These are phyloP conservation scores for Corchorus capsularis DNA, from an alignment of 345 rosid genomes.

Conservation along the genomic window DNA sequence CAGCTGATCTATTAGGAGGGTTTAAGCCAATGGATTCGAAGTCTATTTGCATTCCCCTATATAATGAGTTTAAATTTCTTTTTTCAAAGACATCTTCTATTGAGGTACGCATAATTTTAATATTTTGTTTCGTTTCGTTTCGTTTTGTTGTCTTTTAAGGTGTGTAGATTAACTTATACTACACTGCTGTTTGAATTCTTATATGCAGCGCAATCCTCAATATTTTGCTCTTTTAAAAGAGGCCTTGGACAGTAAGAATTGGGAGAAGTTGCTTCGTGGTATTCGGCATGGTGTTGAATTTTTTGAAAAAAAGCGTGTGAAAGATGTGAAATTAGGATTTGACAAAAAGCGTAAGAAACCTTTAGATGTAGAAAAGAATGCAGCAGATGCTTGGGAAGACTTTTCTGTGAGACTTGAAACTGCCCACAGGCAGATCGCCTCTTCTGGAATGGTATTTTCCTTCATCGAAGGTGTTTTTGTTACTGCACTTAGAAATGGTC, in stretches of 20 bases:
- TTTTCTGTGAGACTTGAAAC: slow-evolving; percentile 57
- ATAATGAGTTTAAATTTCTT: slow-evolving; percentile 64
- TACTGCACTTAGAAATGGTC: slow-evolving; percentile 82
- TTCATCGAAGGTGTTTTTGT: slow-evolving; percentile 98
- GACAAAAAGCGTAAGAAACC: slow-evolving; percentile 72
- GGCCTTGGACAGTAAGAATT: slow-evolving; percentile 48
- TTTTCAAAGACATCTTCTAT: slow-evolving; percentile 50
- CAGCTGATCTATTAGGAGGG: slow-evolving; percentile 93
- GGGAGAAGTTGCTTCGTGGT: slow-evolving; percentile 55
- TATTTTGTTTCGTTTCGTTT: neutral
- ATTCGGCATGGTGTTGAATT: slow-evolving; percentile 44
- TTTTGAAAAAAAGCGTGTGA: slow-evolving; percentile 22
- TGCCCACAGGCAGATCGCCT: slow-evolving; percentile 56
- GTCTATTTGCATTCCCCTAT: slow-evolving; percentile 65
- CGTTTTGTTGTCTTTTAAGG: neutral
- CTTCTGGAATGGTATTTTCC: slow-evolving; percentile 84
- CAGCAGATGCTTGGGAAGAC: slow-evolving; percentile 49
- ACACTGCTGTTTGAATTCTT: slow-evolving; percentile 21
- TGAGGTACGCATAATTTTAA: slow-evolving; percentile 44
- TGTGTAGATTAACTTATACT: slow-evolving; percentile 23
- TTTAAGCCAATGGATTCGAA: slow-evolving; percentile 88
- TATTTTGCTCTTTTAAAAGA: slow-evolving; percentile 48
- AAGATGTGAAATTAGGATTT: slow-evolving; percentile 33
- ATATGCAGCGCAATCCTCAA: slow-evolving; percentile 48
- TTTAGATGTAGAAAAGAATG: slow-evolving; percentile 41